These are phyloP conservation scores for Rhododendron griersonianum DNA, from an alignment of 148 eudicot species.

Conservation along the genomic window DNA sequence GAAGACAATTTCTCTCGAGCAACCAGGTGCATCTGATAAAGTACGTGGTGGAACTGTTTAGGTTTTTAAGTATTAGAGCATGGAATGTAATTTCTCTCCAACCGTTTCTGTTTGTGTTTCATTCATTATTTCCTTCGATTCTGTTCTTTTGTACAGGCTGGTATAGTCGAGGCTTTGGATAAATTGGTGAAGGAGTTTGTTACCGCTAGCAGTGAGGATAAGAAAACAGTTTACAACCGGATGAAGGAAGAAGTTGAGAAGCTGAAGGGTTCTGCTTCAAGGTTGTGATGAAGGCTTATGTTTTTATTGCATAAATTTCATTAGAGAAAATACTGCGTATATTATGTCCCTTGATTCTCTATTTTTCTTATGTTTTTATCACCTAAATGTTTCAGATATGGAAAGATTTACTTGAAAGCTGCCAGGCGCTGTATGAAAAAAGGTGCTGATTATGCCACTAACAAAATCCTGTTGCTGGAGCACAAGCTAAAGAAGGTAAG, in stretches of 20 bases:
- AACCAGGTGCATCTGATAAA: slow-evolving; percentile 20
- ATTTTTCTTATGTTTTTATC: neutral
- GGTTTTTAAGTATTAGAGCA: neutral
- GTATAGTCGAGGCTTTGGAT: slow-evolving; percentile 51
- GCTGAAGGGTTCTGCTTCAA: slow-evolving; percentile 77
- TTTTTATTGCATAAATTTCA: neutral
- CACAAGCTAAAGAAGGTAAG: slow-evolving; percentile 88
- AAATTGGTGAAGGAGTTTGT: slow-evolving; percentile 74
- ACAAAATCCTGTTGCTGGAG: slow-evolving; percentile 71
- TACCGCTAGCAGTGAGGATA: slow-evolving; percentile 62
- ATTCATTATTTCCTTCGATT: neutral
- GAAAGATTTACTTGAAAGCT: slow-evolving; percentile 75
- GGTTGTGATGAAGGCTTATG: slow-evolving; percentile 31
- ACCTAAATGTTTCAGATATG: slow-evolving; percentile 42
- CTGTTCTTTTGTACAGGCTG: slow-evolving; percentile 47
- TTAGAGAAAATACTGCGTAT: neutral
- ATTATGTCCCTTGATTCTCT: neutral
- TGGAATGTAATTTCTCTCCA: neutral
- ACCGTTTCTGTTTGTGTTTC: neutral
- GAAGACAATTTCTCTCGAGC: too few relatives aligned
- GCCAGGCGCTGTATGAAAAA: slow-evolving; percentile 81
- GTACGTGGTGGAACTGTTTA: slow-evolving; percentile 22
- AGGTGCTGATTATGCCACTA: slow-evolving; percentile 79
- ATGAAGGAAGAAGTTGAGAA: slow-evolving; percentile 81
- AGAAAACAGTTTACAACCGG: slow-evolving; percentile 47